These are phyloP conservation scores for Pythium oligandrum DNA, from an alignment of 352 stramenopile species.

Conservation along the genomic window DNA sequence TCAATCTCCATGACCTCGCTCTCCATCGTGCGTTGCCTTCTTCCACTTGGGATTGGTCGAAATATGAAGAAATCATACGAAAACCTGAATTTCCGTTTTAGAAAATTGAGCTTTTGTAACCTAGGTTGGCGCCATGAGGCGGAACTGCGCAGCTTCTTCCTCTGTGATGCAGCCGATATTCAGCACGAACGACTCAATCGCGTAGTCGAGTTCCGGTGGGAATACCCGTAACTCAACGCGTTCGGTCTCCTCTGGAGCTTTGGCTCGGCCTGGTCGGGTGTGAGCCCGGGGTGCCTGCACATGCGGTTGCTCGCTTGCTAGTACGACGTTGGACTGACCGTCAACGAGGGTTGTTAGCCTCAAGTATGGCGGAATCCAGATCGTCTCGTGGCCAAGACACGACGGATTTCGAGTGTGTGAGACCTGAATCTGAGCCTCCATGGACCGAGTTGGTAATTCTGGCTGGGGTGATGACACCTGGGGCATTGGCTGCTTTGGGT, in stretches of 20 bases:
- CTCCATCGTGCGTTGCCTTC: no score
- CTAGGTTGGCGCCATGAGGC: no score
- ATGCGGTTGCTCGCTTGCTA: background rate
- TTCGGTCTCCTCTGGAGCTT: background rate
- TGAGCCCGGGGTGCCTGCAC: background rate
- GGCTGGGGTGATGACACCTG: background rate
- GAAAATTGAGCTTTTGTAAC: no score
- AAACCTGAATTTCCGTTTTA: no score
- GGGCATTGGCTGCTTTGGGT: background rate
- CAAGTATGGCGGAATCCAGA: constrained; percentile 17
- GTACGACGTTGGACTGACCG: background rate
- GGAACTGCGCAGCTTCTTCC: constrained; percentile 2
- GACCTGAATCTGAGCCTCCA: constrained; percentile 1
- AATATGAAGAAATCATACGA: no score
- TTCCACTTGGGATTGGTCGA: no score
- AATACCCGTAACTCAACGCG: constrained; percentile 10
- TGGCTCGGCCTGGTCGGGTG: background rate
- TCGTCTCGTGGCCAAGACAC: constrained; percentile 8
- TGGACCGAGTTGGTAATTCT: background rate
- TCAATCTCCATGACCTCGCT: no score
- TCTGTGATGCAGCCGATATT: constrained; percentile 11
- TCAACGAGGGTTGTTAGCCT: background rate
- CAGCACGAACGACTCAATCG: constrained; percentile 10
- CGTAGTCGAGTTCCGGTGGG: constrained; percentile 7
- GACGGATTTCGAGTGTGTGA: constrained; percentile 6